Evolutionary conservation across 2,329 filamentous ascomycete species (phyloP).

Genomic region (Xenosphaeropsis pyriputrescens): DNA sequence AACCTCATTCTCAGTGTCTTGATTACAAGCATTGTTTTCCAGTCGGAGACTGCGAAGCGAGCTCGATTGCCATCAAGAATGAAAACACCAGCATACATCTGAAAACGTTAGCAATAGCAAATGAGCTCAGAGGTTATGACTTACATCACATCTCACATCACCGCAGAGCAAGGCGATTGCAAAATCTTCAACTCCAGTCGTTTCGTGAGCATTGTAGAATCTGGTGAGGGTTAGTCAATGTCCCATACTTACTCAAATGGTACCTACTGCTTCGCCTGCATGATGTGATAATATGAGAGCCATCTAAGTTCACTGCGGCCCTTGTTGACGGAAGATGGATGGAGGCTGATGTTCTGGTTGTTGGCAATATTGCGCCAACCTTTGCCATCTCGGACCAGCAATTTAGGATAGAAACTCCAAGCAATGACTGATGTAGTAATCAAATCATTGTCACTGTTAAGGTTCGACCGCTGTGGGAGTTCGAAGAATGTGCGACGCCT

Average conservation of each 20-base stretch:
- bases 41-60: constrained; percentile 70
- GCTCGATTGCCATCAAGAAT: constrained; percentile 78
- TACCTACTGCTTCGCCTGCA: constrained; percentile 72
- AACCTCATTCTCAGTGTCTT: constrained; percentile 64
- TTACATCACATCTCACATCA: constrained; percentile 64
- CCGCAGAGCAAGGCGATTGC: constrained; percentile 75
- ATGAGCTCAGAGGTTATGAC: constrained; percentile 4
- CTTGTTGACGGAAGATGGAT: constrained; percentile 83
- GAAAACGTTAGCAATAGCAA: constrained; percentile 21
- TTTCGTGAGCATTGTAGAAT: constrained; percentile 83
- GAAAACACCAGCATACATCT: constrained; percentile 72
- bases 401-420: constrained; percentile 91
- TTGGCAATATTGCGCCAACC: constrained; percentile 85
- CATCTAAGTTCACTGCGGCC: constrained; percentile 53
- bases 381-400: constrained; percentile 71
- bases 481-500: constrained; percentile 61
- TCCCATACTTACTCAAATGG: constrained; percentile 9
- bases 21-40: constrained; percentile 82
- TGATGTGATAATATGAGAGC: constrained; percentile 93
- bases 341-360: constrained; percentile 78
- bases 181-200: constrained; percentile 66
- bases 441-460: constrained; percentile 66
- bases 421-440: constrained; percentile 73
- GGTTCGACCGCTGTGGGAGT: constrained; percentile 61
- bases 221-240: constrained; percentile 19